Evolutionary conservation across 2,329 filamentous ascomycete genomes (phyloP).

Genomic region (Diaporthe helianthi): DNA sequence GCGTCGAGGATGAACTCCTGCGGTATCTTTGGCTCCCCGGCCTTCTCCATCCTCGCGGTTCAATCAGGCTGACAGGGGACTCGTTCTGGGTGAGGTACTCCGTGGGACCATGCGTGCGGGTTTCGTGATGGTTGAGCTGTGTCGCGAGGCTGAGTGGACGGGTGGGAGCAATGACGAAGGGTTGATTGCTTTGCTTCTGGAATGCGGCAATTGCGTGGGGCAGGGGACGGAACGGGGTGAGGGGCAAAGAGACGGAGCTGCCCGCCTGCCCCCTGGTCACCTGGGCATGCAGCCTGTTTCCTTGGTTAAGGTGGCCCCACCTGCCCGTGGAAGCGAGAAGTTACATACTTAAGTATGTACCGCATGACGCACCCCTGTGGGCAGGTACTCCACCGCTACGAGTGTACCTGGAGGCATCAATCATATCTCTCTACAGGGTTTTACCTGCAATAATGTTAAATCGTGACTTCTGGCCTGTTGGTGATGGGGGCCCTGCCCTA

Average conservation of each 20-base stretch:
- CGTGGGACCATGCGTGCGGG: background rate
- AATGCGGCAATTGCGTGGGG: constrained; percentile 28
- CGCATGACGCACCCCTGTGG: constrained; percentile 19
- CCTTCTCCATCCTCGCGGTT: constrained; percentile 22
- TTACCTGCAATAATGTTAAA: background rate
- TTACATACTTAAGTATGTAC: too few relatives aligned
- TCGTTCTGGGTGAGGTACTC: background rate
- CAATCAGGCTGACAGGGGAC: constrained; percentile 3
- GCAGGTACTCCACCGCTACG: background rate
- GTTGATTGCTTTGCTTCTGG: background rate
- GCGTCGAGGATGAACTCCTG: constrained; percentile 94
- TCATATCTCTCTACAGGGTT: background rate
- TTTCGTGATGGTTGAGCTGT: background rate
- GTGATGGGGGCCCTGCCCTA: too few relatives aligned
- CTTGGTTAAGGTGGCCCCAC: background rate
- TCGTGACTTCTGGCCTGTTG: background rate
- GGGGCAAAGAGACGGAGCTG: constrained; percentile 19
- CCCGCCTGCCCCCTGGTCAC: background rate
- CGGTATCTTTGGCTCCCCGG: constrained; percentile 57
- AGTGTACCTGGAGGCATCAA: too few relatives aligned
- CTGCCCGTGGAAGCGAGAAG: background rate
- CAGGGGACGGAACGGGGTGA: background rate
- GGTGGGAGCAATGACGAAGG: background rate
- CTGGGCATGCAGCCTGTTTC: background rate
- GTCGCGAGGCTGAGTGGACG: constrained; percentile 14